These are phyloP conservation scores for Leccinum rimulosum DNA, from an alignment of 768 basidiomycete genomes.

Conservation along the genomic window DNA sequence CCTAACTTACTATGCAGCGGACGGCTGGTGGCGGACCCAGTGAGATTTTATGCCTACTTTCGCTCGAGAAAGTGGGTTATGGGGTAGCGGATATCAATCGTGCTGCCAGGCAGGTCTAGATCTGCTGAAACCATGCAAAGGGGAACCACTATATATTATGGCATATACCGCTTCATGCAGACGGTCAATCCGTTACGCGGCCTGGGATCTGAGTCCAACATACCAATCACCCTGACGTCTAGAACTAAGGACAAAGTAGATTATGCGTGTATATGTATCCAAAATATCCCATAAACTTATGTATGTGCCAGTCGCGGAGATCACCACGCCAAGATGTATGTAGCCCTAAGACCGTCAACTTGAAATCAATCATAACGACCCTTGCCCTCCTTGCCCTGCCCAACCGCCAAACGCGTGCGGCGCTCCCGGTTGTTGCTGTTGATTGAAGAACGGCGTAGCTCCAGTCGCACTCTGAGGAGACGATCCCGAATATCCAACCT, in stretches of 20 bases:
- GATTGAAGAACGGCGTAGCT: slow-evolving; percentile 13
- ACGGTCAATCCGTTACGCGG: too few species aligned
- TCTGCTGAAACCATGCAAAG: too few species aligned
- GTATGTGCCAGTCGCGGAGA: slow-evolving; percentile 1
- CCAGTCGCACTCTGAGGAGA: slow-evolving; percentile 31
- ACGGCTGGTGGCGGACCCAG: too few species aligned
- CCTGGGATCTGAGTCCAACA: too few species aligned
- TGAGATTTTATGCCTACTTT: too few species aligned
- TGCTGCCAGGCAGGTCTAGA: too few species aligned
- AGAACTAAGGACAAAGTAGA: background rate
- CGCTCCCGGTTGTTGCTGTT: slow-evolving; percentile 24
- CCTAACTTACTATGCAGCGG: background rate
- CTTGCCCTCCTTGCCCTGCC: slow-evolving; percentile 14
- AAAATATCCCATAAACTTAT: background rate
- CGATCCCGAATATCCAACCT: slow-evolving; percentile 15
- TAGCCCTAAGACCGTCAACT: background rate
- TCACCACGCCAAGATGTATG: background rate
- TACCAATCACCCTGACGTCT: background rate
- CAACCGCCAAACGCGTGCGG: slow-evolving; percentile 19
- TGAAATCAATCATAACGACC: slow-evolving; percentile 12
- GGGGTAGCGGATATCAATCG: too few species aligned
- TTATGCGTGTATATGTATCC: too few species aligned
- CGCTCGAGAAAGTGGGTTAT: too few species aligned
- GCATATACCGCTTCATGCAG: too few species aligned
- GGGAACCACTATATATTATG: too few species aligned